Base-by-base conservation (phyloP, 1,139 yeast genomes). In the Hemisphaericaspora subhashii region DNA sequence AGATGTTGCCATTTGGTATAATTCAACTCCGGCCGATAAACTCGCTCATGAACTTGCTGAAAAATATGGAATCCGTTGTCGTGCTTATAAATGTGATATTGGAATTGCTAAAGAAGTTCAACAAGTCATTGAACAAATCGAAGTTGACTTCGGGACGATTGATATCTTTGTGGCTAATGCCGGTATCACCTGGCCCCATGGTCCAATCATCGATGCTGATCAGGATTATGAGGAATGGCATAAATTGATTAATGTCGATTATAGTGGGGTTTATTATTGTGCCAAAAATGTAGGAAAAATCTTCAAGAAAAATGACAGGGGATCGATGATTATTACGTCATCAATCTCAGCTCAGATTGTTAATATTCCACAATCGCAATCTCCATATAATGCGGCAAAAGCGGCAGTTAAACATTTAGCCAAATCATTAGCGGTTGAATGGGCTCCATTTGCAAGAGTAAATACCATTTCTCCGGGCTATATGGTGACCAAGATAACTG, bases 101-200 rank as follows among this genome's bases (percentile, higher is more conserved):
- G 72, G 84, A 18, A 78, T 79, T 47, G 64, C 79, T 27, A 74
- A 73, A 12, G 72, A 72, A 7, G 94, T 86, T 24, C 79, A 77
- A 51, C 53, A 55, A 20, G 77, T 81, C 6, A 72, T 87, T 40
- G 58, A 60, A 26, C 77, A 77, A 55, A 84, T 83, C 46, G 80
- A 73, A 51, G 53, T 68, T 50, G 95, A 87, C 55, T 88, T 89
- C 58, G 81, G 81, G 28, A 79, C 81, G 44, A 82, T 88, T 51
- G 96, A 88, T 57, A 72, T 87, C 26, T 83, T 87, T 57, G 95
- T 88, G 21, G 94, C 95, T 54, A 88, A 88, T 60, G 96, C 96
- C 17, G 96, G 96, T 45, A 79, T 86, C 31, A 86, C 94, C 21
- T 88, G 95, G 95, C 75, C 81, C 26, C 77, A 79, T 18, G 96